Evolutionary conservation across 345 rosid genomes (phyloP).

Genomic region (Eucalyptus sideroxylon): DNA sequence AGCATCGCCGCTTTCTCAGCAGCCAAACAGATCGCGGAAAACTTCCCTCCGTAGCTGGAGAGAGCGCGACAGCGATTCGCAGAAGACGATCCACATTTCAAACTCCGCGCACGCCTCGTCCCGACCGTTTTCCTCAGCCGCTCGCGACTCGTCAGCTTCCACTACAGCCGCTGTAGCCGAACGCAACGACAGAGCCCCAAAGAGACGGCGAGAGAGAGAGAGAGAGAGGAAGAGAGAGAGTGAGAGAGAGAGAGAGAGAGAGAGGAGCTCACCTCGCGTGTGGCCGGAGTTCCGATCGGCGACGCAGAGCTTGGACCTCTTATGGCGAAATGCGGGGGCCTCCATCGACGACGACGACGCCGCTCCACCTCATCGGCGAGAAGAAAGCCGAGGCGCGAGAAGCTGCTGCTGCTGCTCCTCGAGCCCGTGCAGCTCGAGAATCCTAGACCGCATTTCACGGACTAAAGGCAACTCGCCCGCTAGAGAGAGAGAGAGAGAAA

Average conservation of each 20-base stretch:
- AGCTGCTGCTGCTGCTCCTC: background rate
- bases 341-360: constrained; percentile 23
- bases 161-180: background rate
- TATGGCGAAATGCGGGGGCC: constrained; percentile 8
- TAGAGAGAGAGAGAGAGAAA: background rate
- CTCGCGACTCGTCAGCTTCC: background rate
- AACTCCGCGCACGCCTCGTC: background rate
- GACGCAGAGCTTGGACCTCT: constrained; percentile 11
- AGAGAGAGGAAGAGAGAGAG: background rate
- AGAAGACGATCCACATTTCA: background rate
- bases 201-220: background rate
- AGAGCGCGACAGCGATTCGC: background rate
- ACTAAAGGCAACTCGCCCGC: background rate
- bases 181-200: background rate
- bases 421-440: background rate
- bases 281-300: constrained; percentile 14
- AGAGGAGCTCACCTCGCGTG: constrained; percentile 13
- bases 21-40: background rate
- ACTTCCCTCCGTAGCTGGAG: background rate
- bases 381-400: background rate
- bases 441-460: background rate
- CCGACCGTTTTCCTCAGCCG: background rate
- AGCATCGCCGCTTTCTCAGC: background rate
- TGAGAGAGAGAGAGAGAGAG: background rate
- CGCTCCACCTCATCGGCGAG: constrained; percentile 4